Conservation (phyloP, 139 green algal genomes). For the Desmodesmus armatus region DNA sequence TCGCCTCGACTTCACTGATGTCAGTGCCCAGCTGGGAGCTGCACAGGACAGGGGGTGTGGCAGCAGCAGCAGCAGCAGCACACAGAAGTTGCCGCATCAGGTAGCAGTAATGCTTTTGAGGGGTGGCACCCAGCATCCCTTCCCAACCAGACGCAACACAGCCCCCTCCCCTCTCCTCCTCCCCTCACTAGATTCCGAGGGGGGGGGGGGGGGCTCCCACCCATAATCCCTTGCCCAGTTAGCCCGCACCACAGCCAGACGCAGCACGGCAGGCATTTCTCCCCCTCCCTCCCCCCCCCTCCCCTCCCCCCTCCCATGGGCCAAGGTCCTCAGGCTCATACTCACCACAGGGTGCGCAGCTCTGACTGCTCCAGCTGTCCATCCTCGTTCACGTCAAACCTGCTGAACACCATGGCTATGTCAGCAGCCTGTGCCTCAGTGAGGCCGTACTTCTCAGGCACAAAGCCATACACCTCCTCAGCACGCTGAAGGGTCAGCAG, state of each 20-base stretch:
- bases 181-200: too few relatives aligned
- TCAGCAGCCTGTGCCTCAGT: constrained; percentile 70
- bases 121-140: too few relatives aligned
- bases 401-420: constrained; percentile 80
- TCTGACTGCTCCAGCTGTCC: constrained; percentile 67
- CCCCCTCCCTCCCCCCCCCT: too few relatives aligned
- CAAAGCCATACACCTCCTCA: constrained; percentile 74
- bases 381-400: constrained; percentile 77
- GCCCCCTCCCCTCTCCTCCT: too few relatives aligned
- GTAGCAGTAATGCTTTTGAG: too few relatives aligned
- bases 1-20: constrained; percentile 26
- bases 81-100: neutral
- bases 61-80: neutral
- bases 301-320: neutral
- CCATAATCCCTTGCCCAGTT: too few relatives aligned
- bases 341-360: constrained; percentile 68
- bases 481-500: constrained; percentile 79
- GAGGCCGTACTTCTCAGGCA: constrained; percentile 67
- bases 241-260: neutral
- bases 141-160: too few relatives aligned
- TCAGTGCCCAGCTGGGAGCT: constrained; percentile 23
- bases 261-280: neutral
- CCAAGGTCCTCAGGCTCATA: neutral
- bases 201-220: too few relatives aligned
- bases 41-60: neutral